These are phyloP conservation scores for Meyerozyma carpophila DNA, from an alignment of 1,139 yeast species.

Conservation along the genomic window DNA sequence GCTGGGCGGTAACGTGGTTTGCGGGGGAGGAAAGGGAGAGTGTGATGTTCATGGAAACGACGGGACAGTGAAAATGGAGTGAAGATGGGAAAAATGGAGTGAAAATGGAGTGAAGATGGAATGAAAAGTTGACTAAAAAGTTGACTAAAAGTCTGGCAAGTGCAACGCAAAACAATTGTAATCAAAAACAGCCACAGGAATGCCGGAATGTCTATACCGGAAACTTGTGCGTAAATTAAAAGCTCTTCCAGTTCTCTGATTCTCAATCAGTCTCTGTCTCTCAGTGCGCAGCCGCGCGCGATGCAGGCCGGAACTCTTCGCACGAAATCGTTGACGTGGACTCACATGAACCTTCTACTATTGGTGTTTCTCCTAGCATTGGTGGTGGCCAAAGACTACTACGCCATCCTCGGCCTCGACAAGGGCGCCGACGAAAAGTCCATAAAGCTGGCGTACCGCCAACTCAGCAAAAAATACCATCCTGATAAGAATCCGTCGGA, in stretches of 20 bases:
- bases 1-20: slow-evolving; percentile 70
- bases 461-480: slow-evolving; percentile 80
- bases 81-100: not conserved
- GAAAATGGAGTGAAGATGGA: not conserved
- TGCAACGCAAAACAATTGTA: too few relatives aligned
- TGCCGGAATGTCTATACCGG: too few relatives aligned
- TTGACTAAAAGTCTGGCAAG: too few relatives aligned
- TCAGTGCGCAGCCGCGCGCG: too few relatives aligned
- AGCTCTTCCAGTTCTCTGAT: too few relatives aligned
- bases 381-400: slow-evolving; percentile 25
- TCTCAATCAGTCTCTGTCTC: not conserved
- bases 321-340: not conserved
- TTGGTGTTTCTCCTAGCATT: slow-evolving; percentile 3
- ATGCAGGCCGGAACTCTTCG: not conserved
- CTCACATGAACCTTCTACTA: slow-evolving; percentile 1
- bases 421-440: slow-evolving; percentile 72
- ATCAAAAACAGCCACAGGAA: too few relatives aligned
- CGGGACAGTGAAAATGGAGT: too few relatives aligned
- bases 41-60: slow-evolving; percentile 30
- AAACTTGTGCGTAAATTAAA: too few relatives aligned
- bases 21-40: slow-evolving; percentile 68
- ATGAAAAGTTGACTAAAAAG: too few relatives aligned
- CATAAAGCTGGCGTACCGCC: slow-evolving; percentile 82
- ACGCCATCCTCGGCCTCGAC: slow-evolving; percentile 57
- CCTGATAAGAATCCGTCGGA: slow-evolving; percentile 91